Evolutionary conservation across 495 filamentous ascomycete species (phyloP), one percentile per base, ranked within the genome.

Genomic region (Daldinia caldariorum): DNA sequence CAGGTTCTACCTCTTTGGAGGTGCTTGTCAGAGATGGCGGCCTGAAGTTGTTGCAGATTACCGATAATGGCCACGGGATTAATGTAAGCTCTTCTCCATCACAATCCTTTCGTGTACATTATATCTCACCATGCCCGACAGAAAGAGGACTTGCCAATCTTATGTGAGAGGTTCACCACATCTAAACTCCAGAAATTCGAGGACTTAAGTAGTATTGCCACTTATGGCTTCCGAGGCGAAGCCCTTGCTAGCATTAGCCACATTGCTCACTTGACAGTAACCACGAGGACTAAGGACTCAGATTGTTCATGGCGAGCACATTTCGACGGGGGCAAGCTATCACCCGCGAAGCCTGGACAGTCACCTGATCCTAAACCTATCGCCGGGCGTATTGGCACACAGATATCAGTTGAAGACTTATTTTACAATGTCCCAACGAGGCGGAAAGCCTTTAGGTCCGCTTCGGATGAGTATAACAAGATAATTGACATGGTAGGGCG

Each of bases 231-330:
- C 76, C 91, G 96, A 32, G 96, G 96, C 53, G 96, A 99, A 80
- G 96, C 96, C 10, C 80, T 99, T 71, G 96, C 96, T 10, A 97
- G 94, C 84, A 99, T 99, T 77, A 98, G 95, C 75, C 95, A 99
- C 80, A 97, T 98, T 69, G 94, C 96, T 54, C 96, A 98, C 81
- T 85, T 99, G 32, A 93, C 90, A 1, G 92, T 99, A 32, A 97
- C 94, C 10, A 98, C 96, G 1, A 96, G 92, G 79, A 98, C 94
- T 9, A 90, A 91, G 41, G 90, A 94, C 50, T 97, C 94, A 1
- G 90, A 87, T 76, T 93, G 92, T 79, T 95, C 96, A 13, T 99
- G 90, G 91, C 88, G 84, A 69, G 94, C 94, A 32, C 87, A 91
- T 69, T 99, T 96, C 76, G 88, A 89, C 31, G 89, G 92, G 79